phyloP scores from a whole-genome alignment of 148 eudicot genomes.

The Fallopia convolvulus region DNA sequence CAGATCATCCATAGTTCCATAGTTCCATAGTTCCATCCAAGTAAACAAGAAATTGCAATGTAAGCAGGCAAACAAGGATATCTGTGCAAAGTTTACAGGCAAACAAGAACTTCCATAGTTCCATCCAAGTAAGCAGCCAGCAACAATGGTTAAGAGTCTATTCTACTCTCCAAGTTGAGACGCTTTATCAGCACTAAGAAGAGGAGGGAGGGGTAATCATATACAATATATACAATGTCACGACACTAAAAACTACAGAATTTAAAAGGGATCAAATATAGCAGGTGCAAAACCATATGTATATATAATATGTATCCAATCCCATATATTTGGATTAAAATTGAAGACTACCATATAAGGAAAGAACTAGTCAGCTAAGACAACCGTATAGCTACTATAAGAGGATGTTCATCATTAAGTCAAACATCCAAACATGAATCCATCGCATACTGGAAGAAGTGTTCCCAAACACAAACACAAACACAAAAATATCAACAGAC shows the following conservation, averaged over 20 bases:
- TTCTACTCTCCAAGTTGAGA: neutral
- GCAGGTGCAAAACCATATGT: neutral
- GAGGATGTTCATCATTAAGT: neutral
- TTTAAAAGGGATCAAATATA: neutral
- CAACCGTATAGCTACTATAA: neutral
- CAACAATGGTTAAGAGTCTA: neutral
- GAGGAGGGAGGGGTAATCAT: neutral
- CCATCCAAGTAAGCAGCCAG: neutral
- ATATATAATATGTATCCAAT: neutral
- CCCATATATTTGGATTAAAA: neutral
- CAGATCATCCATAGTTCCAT: too few species aligned
- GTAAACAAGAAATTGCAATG: too few species aligned
- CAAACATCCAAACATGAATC: neutral
- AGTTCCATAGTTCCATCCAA: too few species aligned
- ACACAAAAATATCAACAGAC: conserved; percentile 12
- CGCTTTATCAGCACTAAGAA: neutral
- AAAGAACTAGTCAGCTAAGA: neutral
- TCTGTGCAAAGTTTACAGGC: neutral
- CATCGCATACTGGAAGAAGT: neutral
- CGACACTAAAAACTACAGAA: neutral
- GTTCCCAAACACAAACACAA: too few species aligned
- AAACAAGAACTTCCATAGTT: neutral
- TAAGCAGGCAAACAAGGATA: too few species aligned
- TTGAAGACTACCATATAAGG: neutral
- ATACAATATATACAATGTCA: neutral